Conservation (phyloP, 352 stramenopile species). For the Ophiocytium majus region DNA sequence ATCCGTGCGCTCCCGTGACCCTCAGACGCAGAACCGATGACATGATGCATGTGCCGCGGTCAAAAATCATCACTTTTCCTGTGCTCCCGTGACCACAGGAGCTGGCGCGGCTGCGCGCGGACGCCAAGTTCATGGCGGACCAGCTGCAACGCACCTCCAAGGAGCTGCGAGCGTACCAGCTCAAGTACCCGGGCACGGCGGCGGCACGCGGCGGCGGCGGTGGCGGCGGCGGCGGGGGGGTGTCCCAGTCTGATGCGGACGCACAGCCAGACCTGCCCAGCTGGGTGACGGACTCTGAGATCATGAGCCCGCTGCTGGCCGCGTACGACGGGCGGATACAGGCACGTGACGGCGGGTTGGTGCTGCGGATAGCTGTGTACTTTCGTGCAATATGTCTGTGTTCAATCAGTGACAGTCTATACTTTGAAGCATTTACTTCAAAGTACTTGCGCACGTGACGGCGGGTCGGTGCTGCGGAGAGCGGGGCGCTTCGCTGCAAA, state of each 20-base stretch:
- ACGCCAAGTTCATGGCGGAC: conserved; percentile 44
- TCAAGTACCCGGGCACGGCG: conserved; percentile 32
- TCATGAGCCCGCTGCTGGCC: conserved; percentile 40
- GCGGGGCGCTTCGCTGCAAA: too few relatives aligned
- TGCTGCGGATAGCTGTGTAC: too few relatives aligned
- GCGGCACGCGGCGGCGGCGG: neutral
- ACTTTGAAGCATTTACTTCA: too few relatives aligned
- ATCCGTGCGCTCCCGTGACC: too few relatives aligned
- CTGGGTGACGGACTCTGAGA: conserved; percentile 34
- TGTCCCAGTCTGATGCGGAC: neutral
- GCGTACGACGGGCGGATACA: conserved; percentile 53
- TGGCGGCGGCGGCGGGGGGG: neutral
- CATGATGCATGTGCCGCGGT: too few relatives aligned
- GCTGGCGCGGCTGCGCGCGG: conserved; percentile 33
- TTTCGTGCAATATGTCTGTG: too few relatives aligned
- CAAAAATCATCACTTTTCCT: too few relatives aligned
- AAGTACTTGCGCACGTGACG: too few relatives aligned
- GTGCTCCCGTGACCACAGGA: conserved; percentile 1
- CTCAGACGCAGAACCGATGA: too few relatives aligned
- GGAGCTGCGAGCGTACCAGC: conserved; percentile 45
- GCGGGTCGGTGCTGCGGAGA: too few relatives aligned
- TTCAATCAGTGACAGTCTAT: too few relatives aligned
- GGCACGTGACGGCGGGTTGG: too few relatives aligned
- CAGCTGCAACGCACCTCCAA: conserved; percentile 33
- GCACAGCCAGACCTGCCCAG: conserved; percentile 17